Percentiles rank a stretch among this genome's conserved stretches.
Evolutionary conservation across 352 stramenopile genomes (phyloP).

Genomic region (Phytophthora vignae): DNA sequence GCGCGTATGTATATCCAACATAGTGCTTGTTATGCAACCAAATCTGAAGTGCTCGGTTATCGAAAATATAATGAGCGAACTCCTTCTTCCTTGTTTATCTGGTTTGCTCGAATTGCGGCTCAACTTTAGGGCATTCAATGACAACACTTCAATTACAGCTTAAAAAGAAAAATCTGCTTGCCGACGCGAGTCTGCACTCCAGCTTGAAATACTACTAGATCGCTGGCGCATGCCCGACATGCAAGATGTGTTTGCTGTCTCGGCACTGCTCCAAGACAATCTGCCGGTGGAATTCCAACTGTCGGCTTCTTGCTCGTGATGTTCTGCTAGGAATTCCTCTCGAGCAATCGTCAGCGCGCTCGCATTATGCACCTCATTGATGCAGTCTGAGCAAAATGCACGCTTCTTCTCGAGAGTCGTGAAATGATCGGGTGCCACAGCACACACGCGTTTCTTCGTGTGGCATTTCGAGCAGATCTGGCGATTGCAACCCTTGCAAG

Average conservation of each 20-base stretch:
- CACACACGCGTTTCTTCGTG: slow-evolving; percentile 32
- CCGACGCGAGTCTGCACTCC: slow-evolving; percentile 9
- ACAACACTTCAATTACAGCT: background rate
- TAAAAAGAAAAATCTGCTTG: slow-evolving; percentile 14
- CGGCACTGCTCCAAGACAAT: slow-evolving; percentile 15
- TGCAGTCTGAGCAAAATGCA: slow-evolving; percentile 37
- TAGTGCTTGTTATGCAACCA: background rate
- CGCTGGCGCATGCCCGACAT: slow-evolving; percentile 14
- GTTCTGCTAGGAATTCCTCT: slow-evolving; percentile 32
- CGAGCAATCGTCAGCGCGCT: slow-evolving; percentile 27
- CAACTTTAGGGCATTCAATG: background rate
- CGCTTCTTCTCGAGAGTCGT: slow-evolving; percentile 35
- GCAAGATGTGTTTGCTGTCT: slow-evolving; percentile 9
- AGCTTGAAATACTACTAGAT: slow-evolving; percentile 30
- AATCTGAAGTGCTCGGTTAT: background rate
- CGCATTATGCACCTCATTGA: slow-evolving; percentile 17
- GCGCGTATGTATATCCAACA: slow-evolving; percentile 1
- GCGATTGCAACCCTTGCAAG: slow-evolving; percentile 32
- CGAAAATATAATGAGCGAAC: slow-evolving; percentile 6
- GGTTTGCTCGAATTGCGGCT: background rate
- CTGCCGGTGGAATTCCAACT: slow-evolving; percentile 8
- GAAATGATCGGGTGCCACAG: slow-evolving; percentile 26
- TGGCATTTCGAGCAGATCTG: slow-evolving; percentile 33
- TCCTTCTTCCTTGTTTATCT: too few relatives aligned
- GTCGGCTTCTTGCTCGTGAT: background rate